phyloP scores from a whole-genome alignment of 441 rosid genomes.

The Breynia disticha region DNA sequence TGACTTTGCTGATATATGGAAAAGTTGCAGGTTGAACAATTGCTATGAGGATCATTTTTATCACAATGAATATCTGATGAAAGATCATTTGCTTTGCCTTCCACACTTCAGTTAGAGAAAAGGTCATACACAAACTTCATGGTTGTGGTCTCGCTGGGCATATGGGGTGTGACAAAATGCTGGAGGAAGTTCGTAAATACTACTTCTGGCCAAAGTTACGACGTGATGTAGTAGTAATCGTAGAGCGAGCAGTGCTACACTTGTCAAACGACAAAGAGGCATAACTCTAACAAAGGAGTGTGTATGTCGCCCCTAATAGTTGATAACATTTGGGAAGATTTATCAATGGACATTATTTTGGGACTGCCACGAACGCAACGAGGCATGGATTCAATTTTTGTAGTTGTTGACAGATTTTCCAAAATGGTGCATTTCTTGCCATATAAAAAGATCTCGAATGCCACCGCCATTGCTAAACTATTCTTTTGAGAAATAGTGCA shows the following conservation, averaged over 20 bases:
- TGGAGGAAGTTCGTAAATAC: background rate
- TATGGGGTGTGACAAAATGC: background rate
- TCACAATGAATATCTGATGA: background rate
- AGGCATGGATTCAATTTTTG: background rate
- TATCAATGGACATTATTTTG: conserved; percentile 8
- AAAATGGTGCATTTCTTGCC: background rate
- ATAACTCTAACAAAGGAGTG: background rate
- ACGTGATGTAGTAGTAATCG: background rate
- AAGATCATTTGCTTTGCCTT: background rate
- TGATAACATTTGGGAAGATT: background rate
- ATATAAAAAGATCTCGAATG: conserved; percentile 2
- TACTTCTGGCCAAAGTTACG: background rate
- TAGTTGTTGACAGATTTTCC: background rate
- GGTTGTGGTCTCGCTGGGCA: background rate
- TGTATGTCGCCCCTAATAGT: background rate
- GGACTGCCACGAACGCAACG: background rate
- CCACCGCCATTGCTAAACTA: background rate
- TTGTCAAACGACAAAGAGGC: background rate
- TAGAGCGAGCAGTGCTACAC: background rate
- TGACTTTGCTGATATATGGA: background rate
- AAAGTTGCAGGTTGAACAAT: background rate
- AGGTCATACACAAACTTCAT: background rate
- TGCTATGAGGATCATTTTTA: background rate
- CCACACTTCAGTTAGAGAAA: background rate
- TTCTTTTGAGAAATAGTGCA: background rate